Evolutionary conservation across 345 rosid species (phyloP), one percentile per base, ranked within the genome.

Genomic region (Brassica rapa): DNA sequence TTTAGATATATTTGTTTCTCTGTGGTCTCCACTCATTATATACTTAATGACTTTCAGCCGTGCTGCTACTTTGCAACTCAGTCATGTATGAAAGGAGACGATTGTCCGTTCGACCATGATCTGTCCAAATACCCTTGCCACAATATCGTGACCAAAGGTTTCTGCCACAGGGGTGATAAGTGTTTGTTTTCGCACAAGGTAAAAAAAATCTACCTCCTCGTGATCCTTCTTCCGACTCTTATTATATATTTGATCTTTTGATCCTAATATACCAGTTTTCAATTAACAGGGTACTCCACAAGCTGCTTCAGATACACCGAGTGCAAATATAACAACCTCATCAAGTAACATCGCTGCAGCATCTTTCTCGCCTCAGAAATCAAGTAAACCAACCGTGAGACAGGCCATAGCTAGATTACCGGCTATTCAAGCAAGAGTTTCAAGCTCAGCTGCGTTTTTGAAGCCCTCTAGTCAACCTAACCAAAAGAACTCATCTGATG

Each of bases 181-280:
- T 95, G 97, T 77, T 78, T 90, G 89, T 93, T 93, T 82, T 95
- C 94, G 10, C 99, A 95, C 84, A 85, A 88, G 96, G 98, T 95
- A 83, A 19, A 19, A 19, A 19, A 19, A 19, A 19, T 0, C 19
- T 19, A 19, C 19, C 19, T 19, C 19, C 63, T 70, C n/a, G 0
- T 59, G 30, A 70, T 5, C 7, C 61, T 53, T 63, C 29, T 56
- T 80, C 1, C 7, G 4, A 73, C 21, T 19, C 66, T 73, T 39
- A 7, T 33, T 35, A 15, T 49, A 9, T 55, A 56, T 59, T 41
- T 63, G 56, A 62, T 63, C 66, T 68, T 61, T 59, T 16, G 57
- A 73, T 64, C 32, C 72, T 70, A 64, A 71, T 29, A 3, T 10
- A 62, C 74, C 1, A n/a, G n/a, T 32, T 21, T 73, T 70, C 43